These are phyloP conservation scores for Neurospora sp. DNA, from an alignment of 495 filamentous ascomycete species.

Conservation along the genomic window DNA sequence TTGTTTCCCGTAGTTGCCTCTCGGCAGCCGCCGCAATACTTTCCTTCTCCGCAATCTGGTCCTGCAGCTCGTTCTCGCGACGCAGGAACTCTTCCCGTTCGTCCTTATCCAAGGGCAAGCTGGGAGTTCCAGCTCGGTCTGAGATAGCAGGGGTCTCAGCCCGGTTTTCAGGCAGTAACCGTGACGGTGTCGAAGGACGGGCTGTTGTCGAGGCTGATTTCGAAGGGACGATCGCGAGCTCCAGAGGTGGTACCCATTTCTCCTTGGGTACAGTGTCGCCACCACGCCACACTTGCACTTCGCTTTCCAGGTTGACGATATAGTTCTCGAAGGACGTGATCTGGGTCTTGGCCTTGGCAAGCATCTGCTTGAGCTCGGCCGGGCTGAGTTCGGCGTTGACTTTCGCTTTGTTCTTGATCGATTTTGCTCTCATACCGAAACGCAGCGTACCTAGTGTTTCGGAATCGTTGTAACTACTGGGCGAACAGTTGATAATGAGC, in stretches of 20 bases:
- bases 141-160: conserved; percentile 55
- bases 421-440: conserved; percentile 94
- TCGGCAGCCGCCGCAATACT: conserved; percentile 68
- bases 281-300: conserved; percentile 75
- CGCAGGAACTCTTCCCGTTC: conserved; percentile 93
- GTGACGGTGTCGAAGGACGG: conserved; percentile 73
- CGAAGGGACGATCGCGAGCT: neutral
- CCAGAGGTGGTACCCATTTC: conserved; percentile 37
- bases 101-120: conserved; percentile 83
- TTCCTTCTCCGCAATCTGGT: conserved; percentile 90
- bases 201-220: conserved; percentile 53
- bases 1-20: conserved; percentile 64
- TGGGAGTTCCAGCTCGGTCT: conserved; percentile 79
- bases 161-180: conserved; percentile 61
- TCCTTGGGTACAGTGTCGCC: conserved; percentile 88
- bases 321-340: conserved; percentile 82
- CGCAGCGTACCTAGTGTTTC: conserved; percentile 90
- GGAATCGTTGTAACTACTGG: conserved; percentile 94
- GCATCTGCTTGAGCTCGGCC: conserved; percentile 79
- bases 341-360: conserved; percentile 86
- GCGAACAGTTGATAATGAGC: conserved; percentile 96
- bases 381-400: conserved; percentile 96
- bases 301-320: conserved; percentile 71
- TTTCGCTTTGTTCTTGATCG: conserved; percentile 99
- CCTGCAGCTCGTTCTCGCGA: conserved; percentile 92